Conservation (phyloP, 768 basidiomycete species). For the Tulasnella sp. region DNA sequence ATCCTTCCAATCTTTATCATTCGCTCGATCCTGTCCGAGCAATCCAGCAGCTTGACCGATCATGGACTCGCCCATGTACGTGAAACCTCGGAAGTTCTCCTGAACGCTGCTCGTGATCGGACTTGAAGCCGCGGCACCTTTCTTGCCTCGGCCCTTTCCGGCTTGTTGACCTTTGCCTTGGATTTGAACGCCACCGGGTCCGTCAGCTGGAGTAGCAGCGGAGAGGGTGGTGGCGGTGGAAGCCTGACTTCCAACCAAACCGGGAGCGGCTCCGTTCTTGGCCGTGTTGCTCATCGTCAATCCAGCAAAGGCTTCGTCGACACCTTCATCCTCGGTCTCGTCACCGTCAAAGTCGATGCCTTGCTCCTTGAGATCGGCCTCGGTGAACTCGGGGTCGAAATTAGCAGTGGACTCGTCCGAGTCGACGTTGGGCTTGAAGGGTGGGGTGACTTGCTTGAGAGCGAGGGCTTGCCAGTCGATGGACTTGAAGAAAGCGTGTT, state of each 20-base stretch:
- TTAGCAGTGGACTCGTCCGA: conserved; percentile 97
- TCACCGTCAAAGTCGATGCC: conserved; percentile 40
- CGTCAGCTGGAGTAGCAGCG: conserved; percentile 22
- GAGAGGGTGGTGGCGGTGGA: conserved; percentile 20
- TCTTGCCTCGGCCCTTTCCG: conserved; percentile 41
- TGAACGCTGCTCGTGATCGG: conserved; percentile 89
- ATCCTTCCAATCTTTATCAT: conserved; percentile 20
- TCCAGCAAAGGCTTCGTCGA: conserved; percentile 61
- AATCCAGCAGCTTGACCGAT: conserved; percentile 39
- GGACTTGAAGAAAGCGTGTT: conserved; percentile 83
- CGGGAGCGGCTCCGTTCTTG: conserved; percentile 22
- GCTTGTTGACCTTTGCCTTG: conserved; percentile 44
- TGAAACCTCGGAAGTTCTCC: conserved; percentile 95
- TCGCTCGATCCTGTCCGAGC: conserved; percentile 35
- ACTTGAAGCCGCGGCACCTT: conserved; percentile 42
- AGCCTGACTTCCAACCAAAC: conserved; percentile 27
- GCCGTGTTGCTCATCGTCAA: conserved; percentile 54
- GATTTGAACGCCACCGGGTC: conserved; percentile 9
- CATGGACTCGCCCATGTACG: conserved; percentile 36
- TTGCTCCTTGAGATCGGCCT: conserved; percentile 74
- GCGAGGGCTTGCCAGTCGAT: conserved; percentile 91
- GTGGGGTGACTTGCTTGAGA: conserved; percentile 84
- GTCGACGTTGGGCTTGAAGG: conserved; percentile 96
- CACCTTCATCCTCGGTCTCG: conserved; percentile 46
- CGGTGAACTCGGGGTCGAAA: conserved; percentile 97